These are phyloP conservation scores for Tetrapisispora nanseiensis DNA, from an alignment of 805 yeast species.

Conservation along the genomic window DNA sequence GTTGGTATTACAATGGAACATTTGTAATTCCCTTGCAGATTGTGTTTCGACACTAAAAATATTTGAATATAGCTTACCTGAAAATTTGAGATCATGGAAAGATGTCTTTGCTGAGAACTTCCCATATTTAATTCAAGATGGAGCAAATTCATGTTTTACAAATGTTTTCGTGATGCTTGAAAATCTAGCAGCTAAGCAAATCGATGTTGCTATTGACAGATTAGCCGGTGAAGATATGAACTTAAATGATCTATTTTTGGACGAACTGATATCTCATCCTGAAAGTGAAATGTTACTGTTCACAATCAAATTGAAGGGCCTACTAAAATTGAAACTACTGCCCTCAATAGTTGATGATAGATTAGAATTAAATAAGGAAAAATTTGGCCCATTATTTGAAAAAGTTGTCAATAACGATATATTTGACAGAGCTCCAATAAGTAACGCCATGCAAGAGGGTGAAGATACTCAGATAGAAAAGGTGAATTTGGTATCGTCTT, in stretches of 20 bases:
- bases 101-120: slow-evolving; percentile 9
- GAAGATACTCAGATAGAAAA: neutral
- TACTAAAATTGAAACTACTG: slow-evolving; percentile 17
- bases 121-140: slow-evolving; percentile 9
- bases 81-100: slow-evolving; percentile 17
- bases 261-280: slow-evolving; percentile 5
- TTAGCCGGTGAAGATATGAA: slow-evolving; percentile 21
- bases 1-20: slow-evolving; percentile 9
- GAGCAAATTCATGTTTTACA: slow-evolving; percentile 7
- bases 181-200: slow-evolving; percentile 16
- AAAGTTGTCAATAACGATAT: slow-evolving; percentile 19
- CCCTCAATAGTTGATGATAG: slow-evolving; percentile 10
- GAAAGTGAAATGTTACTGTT: slow-evolving; percentile 21
- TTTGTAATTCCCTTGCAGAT: slow-evolving; percentile 20
- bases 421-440: slow-evolving; percentile 8
- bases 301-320: slow-evolving; percentile 23
- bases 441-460: neutral
- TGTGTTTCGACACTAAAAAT: slow-evolving; percentile 19
- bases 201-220: slow-evolving; percentile 16
- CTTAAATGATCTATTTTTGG: slow-evolving; percentile 11
- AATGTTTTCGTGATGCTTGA: slow-evolving; percentile 22
- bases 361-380: slow-evolving; percentile 19
- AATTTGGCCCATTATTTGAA: slow-evolving; percentile 17
- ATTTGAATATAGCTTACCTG: slow-evolving; percentile 22
- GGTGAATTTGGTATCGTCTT: neutral